Evolutionary conservation across 768 basidiomycete species (phyloP), one percentile per base, ranked within the genome.

Genomic region (Butyriboletus loyo): DNA sequence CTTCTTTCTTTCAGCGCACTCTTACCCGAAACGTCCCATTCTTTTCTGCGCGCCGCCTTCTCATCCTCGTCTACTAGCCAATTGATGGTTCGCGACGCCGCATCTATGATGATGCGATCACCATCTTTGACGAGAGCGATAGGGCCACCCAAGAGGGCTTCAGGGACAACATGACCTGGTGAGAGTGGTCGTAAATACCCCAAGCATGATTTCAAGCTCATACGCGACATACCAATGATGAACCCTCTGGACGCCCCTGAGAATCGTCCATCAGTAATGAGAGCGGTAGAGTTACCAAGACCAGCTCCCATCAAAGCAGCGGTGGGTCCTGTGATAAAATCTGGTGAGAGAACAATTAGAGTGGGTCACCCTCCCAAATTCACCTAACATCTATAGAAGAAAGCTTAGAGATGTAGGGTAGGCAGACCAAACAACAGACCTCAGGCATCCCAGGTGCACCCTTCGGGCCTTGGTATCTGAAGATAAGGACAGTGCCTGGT

Each of bases 381-480:
- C 48, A 77, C 78, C 76, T 52, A 78, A 57, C 79, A 81, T 80
- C 75, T 78, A 48, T 27, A 21, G 13, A 51, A 47, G 28, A 45
- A 42, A 30, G 17, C 7, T 61, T 22, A 60, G 44, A 49, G 10
- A 21, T 50, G 11, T 13, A 27, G 19, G 28, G 28, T 40, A 41
- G 49, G 22, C n/a, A 28, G 19, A 39, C 19, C 25, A 46, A 45
- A 39, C 28, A 11, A 46, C 65, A 34, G 50, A 82, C 81, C 74
- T 94, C 91, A 9, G 92, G 92, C 90, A 92, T 92, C 22, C 92
- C 92, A 25, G 90, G 92, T n/a, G 82, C 92, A 25, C 92, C 91
- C 66, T 89, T 92, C 1, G 92, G 91, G 13, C 92, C 92, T 72
- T 89, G 88, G 68, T 93, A 94, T 53, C 92, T 80, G 75, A 94